Percentiles rank a stretch among this genome's conserved stretches.
These are phyloP conservation scores for Chloroidium sp. DNA, from an alignment of 163 green algal species.

Conservation along the genomic window DNA sequence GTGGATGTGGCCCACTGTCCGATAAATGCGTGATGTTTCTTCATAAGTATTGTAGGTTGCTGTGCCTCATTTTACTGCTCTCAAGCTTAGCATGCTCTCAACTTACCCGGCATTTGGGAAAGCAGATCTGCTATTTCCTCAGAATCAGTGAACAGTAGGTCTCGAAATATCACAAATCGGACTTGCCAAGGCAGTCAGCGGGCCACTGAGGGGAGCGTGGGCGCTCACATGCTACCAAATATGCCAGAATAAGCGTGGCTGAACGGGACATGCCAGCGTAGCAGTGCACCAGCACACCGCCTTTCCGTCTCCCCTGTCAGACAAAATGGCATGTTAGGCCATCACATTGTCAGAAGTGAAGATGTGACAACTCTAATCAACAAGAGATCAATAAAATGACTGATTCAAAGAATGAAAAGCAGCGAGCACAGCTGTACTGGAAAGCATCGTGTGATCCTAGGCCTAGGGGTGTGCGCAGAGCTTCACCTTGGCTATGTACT, in stretches of 20 bases:
- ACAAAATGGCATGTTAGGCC: neutral
- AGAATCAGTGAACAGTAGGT: too few relatives aligned
- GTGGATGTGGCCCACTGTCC: neutral
- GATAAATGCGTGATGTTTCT: neutral
- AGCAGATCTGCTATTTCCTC: neutral
- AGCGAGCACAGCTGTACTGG: too few relatives aligned
- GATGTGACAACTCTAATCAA: neutral
- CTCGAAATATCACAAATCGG: too few relatives aligned
- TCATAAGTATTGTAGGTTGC: neutral
- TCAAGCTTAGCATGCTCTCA: neutral
- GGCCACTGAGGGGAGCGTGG: neutral
- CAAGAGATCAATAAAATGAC: too few relatives aligned
- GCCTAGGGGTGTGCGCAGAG: neutral
- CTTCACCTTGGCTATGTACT: constrained; percentile 61
- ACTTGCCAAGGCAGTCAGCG: too few relatives aligned
- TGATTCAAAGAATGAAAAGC: too few relatives aligned
- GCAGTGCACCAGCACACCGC: constrained; percentile 78
- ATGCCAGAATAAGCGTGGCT: constrained; percentile 61
- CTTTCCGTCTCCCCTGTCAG: constrained; percentile 19
- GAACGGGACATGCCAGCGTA: constrained; percentile 69
- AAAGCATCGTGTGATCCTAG: too few relatives aligned
- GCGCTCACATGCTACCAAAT: constrained; percentile 51
- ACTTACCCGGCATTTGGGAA: neutral
- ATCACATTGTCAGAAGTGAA: neutral
- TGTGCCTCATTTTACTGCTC: neutral